Evolutionary conservation across 305 asterid genomes (phyloP).

Genomic region (Euphrasia arctica): DNA sequence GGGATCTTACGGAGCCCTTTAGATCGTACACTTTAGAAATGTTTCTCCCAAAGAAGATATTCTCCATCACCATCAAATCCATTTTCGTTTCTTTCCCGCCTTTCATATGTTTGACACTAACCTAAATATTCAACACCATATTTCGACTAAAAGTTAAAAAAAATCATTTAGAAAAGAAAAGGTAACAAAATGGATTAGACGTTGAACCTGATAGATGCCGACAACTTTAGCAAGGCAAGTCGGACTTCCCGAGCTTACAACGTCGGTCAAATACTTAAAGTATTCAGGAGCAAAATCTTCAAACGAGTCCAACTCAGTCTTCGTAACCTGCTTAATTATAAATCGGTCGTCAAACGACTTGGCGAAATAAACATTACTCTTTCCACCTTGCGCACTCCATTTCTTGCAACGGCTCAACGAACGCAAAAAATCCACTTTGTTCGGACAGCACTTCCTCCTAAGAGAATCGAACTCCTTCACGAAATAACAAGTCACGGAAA

Average conservation of each 20-base stretch:
- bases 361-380: conserved; percentile 91
- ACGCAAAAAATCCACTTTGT: conserved; percentile 61
- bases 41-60: conserved; percentile 71
- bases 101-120: conserved; percentile 54
- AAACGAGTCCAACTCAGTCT: conserved; percentile 92
- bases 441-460: conserved; percentile 72
- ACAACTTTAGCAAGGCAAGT: conserved; percentile 94
- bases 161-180: no score
- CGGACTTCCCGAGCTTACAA: conserved; percentile 78
- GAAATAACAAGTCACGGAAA: conserved; percentile 76
- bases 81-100: conserved; percentile 88
- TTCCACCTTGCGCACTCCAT: conserved; percentile 98
- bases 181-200: no score
- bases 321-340: conserved; percentile 83
- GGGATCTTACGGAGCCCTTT: conserved; percentile 92
- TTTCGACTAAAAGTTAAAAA: no score
- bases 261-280: conserved; percentile 67
- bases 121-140: conserved; percentile 36
- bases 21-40: conserved; percentile 83
- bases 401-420: conserved; percentile 82
- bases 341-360: conserved; percentile 86
- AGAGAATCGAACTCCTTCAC: conserved; percentile 83
- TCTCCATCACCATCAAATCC: conserved; percentile 98
- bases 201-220: conserved; percentile 85
- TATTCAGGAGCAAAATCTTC: conserved; percentile 75